phyloP scores from a whole-genome alignment of 78 protist species.

The Dictyostelium citrinum region DNA sequence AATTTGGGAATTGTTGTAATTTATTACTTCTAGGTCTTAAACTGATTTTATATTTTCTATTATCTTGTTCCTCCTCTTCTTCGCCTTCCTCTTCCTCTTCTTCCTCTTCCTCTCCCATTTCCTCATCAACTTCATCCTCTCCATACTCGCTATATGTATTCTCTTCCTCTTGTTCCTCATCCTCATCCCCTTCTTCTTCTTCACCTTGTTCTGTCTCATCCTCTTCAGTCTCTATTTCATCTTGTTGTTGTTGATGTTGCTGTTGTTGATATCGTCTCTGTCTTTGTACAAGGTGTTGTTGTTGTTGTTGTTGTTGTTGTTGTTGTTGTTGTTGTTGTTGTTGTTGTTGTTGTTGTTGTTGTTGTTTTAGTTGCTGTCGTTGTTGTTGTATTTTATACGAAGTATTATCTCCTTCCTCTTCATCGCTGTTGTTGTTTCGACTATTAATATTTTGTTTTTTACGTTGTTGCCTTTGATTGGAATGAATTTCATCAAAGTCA shows the following conservation, averaged over 20 bases:
- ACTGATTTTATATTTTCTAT: neutral
- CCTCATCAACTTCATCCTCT: neutral
- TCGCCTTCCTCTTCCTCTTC: neutral
- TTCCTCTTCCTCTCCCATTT: constrained; percentile 20
- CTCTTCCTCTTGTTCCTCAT: neutral
- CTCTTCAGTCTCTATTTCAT: constrained; percentile 13
- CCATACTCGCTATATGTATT: neutral
- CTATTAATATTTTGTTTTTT: neutral
- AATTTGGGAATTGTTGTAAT: neutral
- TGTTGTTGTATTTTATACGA: neutral
- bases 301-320: neutral
- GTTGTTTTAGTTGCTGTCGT: neutral
- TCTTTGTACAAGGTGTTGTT: neutral
- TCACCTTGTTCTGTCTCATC: constrained; percentile 49
- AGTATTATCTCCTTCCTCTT: neutral
- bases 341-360: neutral
- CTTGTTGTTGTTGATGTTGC: neutral
- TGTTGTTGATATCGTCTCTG: neutral
- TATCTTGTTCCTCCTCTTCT: constrained; percentile 12
- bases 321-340: neutral
- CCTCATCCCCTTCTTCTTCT: constrained; percentile 13
- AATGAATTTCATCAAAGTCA: neutral
- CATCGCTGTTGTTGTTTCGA: neutral
- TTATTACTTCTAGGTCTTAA: constrained; percentile 29
- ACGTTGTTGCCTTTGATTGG: neutral